Conservation (phyloP, 2,329 filamentous ascomycete genomes). For the Daldinia sp. region DNA sequence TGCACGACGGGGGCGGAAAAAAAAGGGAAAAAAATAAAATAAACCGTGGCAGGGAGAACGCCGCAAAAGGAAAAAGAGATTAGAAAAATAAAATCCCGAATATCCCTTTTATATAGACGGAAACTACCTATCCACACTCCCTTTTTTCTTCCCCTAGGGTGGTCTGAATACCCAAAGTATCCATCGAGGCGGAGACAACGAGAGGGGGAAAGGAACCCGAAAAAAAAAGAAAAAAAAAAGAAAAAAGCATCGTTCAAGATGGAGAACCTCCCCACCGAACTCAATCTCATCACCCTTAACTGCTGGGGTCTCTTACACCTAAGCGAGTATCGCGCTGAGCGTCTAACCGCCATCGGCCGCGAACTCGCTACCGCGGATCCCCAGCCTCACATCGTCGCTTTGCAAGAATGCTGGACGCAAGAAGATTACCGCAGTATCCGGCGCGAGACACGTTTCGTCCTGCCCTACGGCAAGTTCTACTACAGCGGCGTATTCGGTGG, state of each 20-base stretch:
- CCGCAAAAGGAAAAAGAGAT: background rate
- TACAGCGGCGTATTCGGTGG: constrained; percentile 87
- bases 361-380: constrained; percentile 75
- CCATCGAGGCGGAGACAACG: background rate
- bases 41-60: background rate
- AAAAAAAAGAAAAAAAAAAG: background rate
- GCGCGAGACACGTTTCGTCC: constrained; percentile 72
- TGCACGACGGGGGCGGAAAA: background rate
- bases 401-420: constrained; percentile 95
- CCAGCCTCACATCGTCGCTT: constrained; percentile 82
- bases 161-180: background rate
- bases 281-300: constrained; percentile 89
- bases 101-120: constrained; percentile 1
- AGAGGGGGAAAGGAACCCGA: background rate
- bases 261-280: constrained; percentile 58
- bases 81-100: background rate
- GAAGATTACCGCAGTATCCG: constrained; percentile 84
- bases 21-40: no score
- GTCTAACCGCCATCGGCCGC: constrained; percentile 83
- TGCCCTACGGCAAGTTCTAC: constrained; percentile 95
- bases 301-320: constrained; percentile 96
- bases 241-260: constrained; percentile 30
- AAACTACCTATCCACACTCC: background rate
- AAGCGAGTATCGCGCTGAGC: constrained; percentile 77
- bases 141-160: background rate